Percentiles rank a stretch among this genome's conserved stretches.
Evolutionary conservation across 352 stramenopile species (phyloP).

Genomic region (Pythium scleroteichum): DNA sequence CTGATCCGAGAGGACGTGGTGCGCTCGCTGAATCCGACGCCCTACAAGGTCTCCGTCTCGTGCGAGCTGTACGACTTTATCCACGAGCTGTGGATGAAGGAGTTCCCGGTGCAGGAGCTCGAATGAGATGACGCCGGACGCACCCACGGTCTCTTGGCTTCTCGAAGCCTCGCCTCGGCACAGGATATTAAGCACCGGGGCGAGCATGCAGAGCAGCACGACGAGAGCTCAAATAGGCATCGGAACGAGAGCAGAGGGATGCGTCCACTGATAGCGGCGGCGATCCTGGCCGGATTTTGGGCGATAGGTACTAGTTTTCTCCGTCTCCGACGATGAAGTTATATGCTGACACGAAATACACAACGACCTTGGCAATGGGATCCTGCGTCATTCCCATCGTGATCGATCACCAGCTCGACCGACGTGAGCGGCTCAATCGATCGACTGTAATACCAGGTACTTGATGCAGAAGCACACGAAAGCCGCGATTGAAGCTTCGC

Average conservation of each 20-base stretch:
- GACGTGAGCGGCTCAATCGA: too few relatives aligned
- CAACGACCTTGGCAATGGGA: too few relatives aligned
- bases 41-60: conserved; percentile 94
- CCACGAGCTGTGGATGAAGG: conserved; percentile 95
- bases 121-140: conserved; percentile 40
- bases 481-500: too few relatives aligned
- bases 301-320: conserved; percentile 31
- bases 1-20: conserved; percentile 94
- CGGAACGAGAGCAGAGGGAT: conserved; percentile 4
- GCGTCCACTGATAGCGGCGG: conserved; percentile 15
- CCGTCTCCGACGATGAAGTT: conserved; percentile 23
- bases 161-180: neutral
- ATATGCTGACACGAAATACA: conserved; percentile 17
- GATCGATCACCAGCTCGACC: too few relatives aligned
- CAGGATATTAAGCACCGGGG: conserved; percentile 8
- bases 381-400: too few relatives aligned
- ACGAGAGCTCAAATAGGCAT: neutral
- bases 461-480: too few relatives aligned
- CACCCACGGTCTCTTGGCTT: conserved; percentile 3
- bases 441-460: too few relatives aligned
- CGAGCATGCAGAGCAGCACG: neutral
- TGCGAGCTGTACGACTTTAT: conserved; percentile 92
- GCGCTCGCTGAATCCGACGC: conserved; percentile 94
- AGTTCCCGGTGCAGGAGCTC: conserved; percentile 85
- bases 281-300: conserved; percentile 19